Evolutionary conservation across 768 basidiomycete species (phyloP).

Genomic region (Leccinum uliginosum): DNA sequence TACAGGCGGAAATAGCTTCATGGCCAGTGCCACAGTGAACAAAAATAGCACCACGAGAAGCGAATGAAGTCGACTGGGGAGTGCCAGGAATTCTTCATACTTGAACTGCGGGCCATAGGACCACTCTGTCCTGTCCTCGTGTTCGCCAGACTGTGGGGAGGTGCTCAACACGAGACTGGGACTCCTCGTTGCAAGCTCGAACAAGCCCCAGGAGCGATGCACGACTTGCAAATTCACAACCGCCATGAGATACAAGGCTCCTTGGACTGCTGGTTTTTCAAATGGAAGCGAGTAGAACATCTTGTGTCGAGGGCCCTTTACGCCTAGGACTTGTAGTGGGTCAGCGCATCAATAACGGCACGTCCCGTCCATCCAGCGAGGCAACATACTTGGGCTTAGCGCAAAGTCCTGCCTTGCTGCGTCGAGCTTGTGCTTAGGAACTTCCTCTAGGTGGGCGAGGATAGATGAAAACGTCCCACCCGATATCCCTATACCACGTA

Average conservation of each 20-base stretch:
- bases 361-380: background rate
- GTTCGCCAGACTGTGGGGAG: slow-evolving; percentile 15
- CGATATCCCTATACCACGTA: slow-evolving; percentile 34
- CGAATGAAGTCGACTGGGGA: slow-evolving; percentile 37
- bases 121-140: slow-evolving; percentile 15
- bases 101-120: slow-evolving; percentile 68
- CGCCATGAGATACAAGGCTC: slow-evolving; percentile 43
- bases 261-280: slow-evolving; percentile 31
- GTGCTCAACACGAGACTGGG: slow-evolving; percentile 12
- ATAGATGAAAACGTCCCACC: slow-evolving; percentile 35
- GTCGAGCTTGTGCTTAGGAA: slow-evolving; percentile 27
- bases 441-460: slow-evolving; percentile 29
- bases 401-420: slow-evolving; percentile 35
- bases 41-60: slow-evolving; percentile 36
- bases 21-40: slow-evolving; percentile 15
- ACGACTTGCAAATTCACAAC: slow-evolving; percentile 45
- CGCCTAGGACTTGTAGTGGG: slow-evolving; percentile 29
- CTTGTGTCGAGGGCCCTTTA: slow-evolving; percentile 23
- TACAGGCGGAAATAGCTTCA: slow-evolving; percentile 37
- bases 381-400: slow-evolving; percentile 40
- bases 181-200: slow-evolving; percentile 29
- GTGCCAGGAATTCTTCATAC: slow-evolving; percentile 68
- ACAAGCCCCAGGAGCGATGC: slow-evolving; percentile 54
- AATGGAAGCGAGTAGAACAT: slow-evolving; percentile 37
- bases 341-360: background rate